Percentiles rank a stretch among this genome's conserved stretches.
These are phyloP conservation scores for Gnaphalium uliginosum DNA, from an alignment of 129 eudicot species.

Conservation along the genomic window DNA sequence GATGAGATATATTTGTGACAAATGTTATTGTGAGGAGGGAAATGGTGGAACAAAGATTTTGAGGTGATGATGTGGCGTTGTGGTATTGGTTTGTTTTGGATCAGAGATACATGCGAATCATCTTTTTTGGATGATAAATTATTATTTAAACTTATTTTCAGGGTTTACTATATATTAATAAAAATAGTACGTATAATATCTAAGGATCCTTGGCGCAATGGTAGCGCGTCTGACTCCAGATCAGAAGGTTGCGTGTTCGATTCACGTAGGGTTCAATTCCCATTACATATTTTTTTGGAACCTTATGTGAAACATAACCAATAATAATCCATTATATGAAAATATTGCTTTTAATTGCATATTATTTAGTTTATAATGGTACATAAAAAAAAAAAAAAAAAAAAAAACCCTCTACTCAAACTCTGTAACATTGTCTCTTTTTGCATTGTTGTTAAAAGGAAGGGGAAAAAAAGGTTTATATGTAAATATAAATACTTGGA, in stretches of 20 bases:
- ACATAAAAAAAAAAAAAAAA: no score
- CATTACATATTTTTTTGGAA: no score
- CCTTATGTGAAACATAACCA: no score
- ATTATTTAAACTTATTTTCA: not conserved
- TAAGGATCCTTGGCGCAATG: conserved; percentile 95
- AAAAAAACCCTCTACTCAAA: no score
- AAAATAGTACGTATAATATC: not conserved
- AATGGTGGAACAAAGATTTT: conserved; percentile 38
- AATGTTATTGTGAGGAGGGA: conserved; percentile 53
- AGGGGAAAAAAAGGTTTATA: not conserved
- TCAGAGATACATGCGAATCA: conserved; percentile 37
- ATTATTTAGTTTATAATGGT: no score
- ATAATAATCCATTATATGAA: no score
- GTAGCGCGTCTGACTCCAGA: conserved; percentile 99
- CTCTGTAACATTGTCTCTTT: no score
- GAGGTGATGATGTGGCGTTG: conserved; percentile 32
- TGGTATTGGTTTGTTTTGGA: conserved; percentile 48
- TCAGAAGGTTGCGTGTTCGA: conserved; percentile 97
- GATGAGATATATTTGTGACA: conserved; percentile 19
- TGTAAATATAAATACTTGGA: not conserved
- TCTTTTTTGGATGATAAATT: not conserved
- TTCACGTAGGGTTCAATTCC: conserved; percentile 83
- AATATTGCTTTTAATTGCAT: no score
- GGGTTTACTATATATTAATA: not conserved
- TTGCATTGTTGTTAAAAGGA: no score